Evolutionary conservation across 1,139 yeast genomes (phyloP), one percentile per base, ranked within the genome.

Genomic region (Wickerhamomyces sp.): DNA sequence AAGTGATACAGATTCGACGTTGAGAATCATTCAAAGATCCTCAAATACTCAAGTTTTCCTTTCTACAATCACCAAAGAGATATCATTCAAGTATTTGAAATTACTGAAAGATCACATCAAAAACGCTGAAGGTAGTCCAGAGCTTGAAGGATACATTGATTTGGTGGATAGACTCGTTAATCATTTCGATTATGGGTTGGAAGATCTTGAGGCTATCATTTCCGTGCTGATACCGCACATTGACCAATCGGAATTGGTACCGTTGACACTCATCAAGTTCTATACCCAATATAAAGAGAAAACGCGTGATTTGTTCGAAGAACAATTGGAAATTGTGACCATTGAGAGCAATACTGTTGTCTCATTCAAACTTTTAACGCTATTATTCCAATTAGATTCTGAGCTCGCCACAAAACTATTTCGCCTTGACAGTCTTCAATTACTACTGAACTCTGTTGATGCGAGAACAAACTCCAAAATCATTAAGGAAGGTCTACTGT

Each of bases 271-370:
- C 14, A 21, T 46, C n/a, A 40, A 39, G 33, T 22, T 42, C 14
- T 35, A 32, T 14, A 25, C 43, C 0, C 17, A 37, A 12, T 42
- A 32, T 23, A 36, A 38, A 15, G 31, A 31, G 8, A n/a, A 36
- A 15, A 16, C 40, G 8, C 16, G 41, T n/a, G 28, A 36, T 3
- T 31, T 43, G 8, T 28, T 47, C 11, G 39, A 41, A 16, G 49
- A 48, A n/a, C 41, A 45, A 9, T 16, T 47, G 11, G 53, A 45
- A 33, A 32, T 37, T 2, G 21, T 46, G 4, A 36, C 46, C 4
- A 13, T 47, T 13, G 42, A 47, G 4, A 39, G 39, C 15, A 29
- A 39, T 2, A 31, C 25, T 15, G 8, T 35, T 5, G 23, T 41
- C 2, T 36, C 45, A 5, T 48, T 46, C 38, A 40, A 34, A 18